Base-by-base conservation (phyloP, 305 asterid species). In the Andrographis paniculata region DNA sequence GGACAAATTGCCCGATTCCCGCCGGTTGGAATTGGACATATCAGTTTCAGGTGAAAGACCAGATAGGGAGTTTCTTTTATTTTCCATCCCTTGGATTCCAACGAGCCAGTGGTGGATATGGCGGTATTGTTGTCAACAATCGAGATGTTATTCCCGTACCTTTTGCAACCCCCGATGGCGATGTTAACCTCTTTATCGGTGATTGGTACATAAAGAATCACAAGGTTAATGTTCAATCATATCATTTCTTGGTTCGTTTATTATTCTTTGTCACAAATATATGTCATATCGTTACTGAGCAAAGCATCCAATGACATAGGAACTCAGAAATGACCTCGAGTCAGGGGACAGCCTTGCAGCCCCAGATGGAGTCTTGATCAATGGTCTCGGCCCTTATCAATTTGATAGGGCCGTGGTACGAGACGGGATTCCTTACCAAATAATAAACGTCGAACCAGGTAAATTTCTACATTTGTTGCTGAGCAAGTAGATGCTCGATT, bases 1-100 rank as follows among this genome's bases (percentile, higher is more conserved):
- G 95, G 33, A 87, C 97, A 21, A 84, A 78, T 66, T 87, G 95
- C 58, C 95, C 95, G 23, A 84, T 87, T 52, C 96, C 96, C 19
- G 76, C 84, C 28, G 88, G 96, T 49, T 87, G 96, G 96, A 87
- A 87, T 53, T 87, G 96, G 96, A 87, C 97, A 1, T 87, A 84
- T 66, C 80, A 84, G 63, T 87, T 87, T 77, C 96, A 87, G 59
- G 95, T 87, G 59, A 87, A 83, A 66, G 95, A 87, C 57, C 96
- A 87, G 73, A 84, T 87, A 54, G 97, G 97, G 48, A 87, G 97
- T 65, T 87, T 87, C 88, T 87, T 67, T 65, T 87, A 84, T 65
- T 87, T 87, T 64, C 94, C 88, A 67, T 75, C 97, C 41, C 72
- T 81, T 19, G 66, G 67, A 42, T 67, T 87, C 61, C 97, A 87